Conservation (phyloP, 768 basidiomycete species). For the Suillus ampliporus region DNA sequence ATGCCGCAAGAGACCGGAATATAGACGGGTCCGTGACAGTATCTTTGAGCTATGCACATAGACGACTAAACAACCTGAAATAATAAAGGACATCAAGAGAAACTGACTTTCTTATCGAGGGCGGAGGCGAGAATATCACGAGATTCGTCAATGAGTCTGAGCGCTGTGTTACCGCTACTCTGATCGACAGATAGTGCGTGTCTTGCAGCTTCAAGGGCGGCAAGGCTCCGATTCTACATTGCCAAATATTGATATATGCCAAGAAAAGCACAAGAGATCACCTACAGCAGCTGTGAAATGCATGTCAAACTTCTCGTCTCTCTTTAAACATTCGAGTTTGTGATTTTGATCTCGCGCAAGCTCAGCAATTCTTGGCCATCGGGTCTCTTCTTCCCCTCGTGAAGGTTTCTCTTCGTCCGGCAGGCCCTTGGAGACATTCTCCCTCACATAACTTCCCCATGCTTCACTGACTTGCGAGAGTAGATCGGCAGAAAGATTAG, state of each 20-base stretch:
- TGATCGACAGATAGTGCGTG: conserved; percentile 46
- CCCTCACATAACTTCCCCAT: conserved; percentile 68
- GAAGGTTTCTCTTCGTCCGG: conserved; percentile 52
- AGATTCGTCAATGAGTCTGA: conserved; percentile 70
- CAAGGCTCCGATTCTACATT: conserved; percentile 52
- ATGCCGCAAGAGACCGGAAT: conserved; percentile 78
- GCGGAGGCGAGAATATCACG: conserved; percentile 76
- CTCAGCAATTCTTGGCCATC: conserved; percentile 62
- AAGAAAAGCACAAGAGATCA: conserved; percentile 22
- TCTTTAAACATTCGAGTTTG: conserved; percentile 72
- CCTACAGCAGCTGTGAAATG: conserved; percentile 79
- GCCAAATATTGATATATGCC: conserved; percentile 21
- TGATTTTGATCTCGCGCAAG: conserved; percentile 60
- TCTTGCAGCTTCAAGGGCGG: conserved; percentile 60
- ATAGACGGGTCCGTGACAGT: conserved; percentile 88
- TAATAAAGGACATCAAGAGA: background rate
- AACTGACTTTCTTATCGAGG: conserved; percentile 74
- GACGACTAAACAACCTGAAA: conserved; percentile 11
- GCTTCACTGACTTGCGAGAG: conserved; percentile 61
- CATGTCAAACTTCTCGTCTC: conserved; percentile 95
- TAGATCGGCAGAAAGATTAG: conserved; percentile 59
- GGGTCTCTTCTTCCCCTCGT: conserved; percentile 52
- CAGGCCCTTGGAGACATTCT: conserved; percentile 69
- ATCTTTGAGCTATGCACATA: conserved; percentile 61
- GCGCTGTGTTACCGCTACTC: conserved; percentile 50